Evolutionary conservation across 2,329 filamentous ascomycete genomes (phyloP).

Genomic region (Claviceps africana): DNA sequence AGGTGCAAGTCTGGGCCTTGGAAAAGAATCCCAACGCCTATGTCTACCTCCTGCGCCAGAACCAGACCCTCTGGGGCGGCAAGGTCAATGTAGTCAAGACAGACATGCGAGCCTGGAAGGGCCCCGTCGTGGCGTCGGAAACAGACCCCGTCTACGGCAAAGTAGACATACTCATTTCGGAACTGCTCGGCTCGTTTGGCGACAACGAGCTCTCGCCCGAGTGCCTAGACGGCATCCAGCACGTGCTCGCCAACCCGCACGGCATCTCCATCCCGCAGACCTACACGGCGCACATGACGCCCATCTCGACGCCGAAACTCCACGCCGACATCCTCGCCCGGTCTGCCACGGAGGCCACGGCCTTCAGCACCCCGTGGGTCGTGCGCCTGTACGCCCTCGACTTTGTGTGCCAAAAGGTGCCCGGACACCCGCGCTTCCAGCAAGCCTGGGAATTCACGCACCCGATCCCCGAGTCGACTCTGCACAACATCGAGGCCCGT

Average conservation of each 20-base stretch:
- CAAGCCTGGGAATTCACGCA: constrained; percentile 71
- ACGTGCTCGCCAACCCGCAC: constrained; percentile 61
- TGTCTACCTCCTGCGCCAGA: constrained; percentile 79
- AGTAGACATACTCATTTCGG: constrained; percentile 87
- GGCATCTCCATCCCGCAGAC: constrained; percentile 89
- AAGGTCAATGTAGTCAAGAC: constrained; percentile 82
- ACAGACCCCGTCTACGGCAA: constrained; percentile 40
- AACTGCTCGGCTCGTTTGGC: constrained; percentile 86
- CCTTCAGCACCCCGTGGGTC: constrained; percentile 86
- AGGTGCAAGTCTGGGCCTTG: constrained; percentile 77
- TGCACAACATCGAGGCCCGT: constrained; percentile 41
- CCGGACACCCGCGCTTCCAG: constrained; percentile 51
- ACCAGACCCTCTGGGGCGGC: constrained; percentile 65
- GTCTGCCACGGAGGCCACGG: constrained; percentile 46
- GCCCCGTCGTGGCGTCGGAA: constrained; percentile 42
- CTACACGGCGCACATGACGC: constrained; percentile 89
- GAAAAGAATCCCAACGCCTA: constrained; percentile 99
- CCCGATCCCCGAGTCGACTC: constrained; percentile 47
- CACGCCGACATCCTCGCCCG: constrained; percentile 65
- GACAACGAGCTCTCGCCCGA: constrained; percentile 96
- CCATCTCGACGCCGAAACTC: constrained; percentile 75
- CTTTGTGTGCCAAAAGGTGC: constrained; percentile 55
- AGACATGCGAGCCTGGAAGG: constrained; percentile 94
- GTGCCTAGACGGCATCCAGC: constrained; percentile 89
- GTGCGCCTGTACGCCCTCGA: constrained; percentile 85